Conservation (phyloP, 305 asterid species). For the Solanum hybrid region DNA sequence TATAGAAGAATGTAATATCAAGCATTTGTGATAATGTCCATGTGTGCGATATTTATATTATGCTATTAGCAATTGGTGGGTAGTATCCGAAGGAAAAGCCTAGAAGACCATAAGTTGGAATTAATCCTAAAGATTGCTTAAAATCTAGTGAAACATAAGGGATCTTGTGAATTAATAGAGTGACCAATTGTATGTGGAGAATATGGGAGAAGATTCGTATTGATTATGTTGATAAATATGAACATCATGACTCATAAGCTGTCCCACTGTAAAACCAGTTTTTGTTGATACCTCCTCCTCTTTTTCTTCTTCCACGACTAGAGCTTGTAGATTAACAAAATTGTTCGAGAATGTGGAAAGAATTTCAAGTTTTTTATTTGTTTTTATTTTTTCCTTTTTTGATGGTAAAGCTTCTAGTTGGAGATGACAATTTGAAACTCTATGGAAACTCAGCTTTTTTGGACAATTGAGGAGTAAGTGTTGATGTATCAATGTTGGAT, state of each 20-base stretch:
- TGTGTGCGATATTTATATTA: background rate
- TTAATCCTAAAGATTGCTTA: background rate
- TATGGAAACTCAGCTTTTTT: background rate
- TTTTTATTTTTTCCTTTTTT: background rate
- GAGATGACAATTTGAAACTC: background rate
- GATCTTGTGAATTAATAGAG: background rate
- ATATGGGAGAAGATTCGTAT: background rate
- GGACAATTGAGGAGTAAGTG: background rate
- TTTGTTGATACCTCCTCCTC: background rate
- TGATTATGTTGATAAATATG: background rate
- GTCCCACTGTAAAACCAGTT: background rate
- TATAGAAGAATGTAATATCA: background rate
- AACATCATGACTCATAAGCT: background rate
- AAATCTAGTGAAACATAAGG: background rate
- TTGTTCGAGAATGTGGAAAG: background rate
- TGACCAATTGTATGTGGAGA: background rate
- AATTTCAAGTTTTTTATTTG: background rate
- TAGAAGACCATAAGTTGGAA: background rate
- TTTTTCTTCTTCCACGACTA: background rate
- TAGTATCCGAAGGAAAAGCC: background rate
- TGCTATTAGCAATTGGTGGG: background rate
- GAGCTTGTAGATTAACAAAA: background rate
- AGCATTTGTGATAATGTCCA: background rate
- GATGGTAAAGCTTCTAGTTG: constrained; percentile 1
- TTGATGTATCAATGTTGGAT: background rate